Evolutionary conservation across 1,284 basidiomycete genomes (phyloP), one percentile per base, ranked within the genome.

Genomic region (Ceratobasidium papillatum): DNA sequence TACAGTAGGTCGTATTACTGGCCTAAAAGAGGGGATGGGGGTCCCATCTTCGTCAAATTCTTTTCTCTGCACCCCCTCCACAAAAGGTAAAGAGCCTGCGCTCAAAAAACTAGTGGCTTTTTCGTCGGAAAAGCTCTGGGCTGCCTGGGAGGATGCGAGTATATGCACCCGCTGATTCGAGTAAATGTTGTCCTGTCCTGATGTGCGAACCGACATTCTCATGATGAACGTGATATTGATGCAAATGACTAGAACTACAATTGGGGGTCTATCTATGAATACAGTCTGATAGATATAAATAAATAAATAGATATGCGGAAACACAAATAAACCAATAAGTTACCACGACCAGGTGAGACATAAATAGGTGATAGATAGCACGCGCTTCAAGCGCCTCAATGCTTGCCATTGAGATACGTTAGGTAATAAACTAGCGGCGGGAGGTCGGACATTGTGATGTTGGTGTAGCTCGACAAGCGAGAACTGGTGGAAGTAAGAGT

Each of bases 371-470:
- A 38, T 32, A 9, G 14, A 54, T 36, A 36, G 2, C n/a, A 17
- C n/a, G 27, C 45, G n/a, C 69, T 45, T 47, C 38, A 22, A 43
- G 52, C 58, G 68, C 32, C 69, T 73, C 59, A 73, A 32, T 73
- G 69, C 59, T 73, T 49, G 56, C 69, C 69, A 34, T 73, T 73
- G 52, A 73, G 54, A 62, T 62, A 73, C 51, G 69, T 73, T 49
- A 73, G 27, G 59, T 49, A 73, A 73, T 73, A 73, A 62, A 73
- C 69, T n/a, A 73, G 59, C 2, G 69, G 59, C 2, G 69, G 69
- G n/a, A 73, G 69, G 36, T 73, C 69, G 49, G 69, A 61, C 69
- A 73, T 73, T 8, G 69, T 73, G 47, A 73, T 73, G 69, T 73
- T 73, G 43, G 69, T 62, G 58, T 73, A 73, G 47, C 59, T 56